phyloP scores from a whole-genome alignment of 1,139 yeast genomes.

The Trichomonascaceae sp. region DNA sequence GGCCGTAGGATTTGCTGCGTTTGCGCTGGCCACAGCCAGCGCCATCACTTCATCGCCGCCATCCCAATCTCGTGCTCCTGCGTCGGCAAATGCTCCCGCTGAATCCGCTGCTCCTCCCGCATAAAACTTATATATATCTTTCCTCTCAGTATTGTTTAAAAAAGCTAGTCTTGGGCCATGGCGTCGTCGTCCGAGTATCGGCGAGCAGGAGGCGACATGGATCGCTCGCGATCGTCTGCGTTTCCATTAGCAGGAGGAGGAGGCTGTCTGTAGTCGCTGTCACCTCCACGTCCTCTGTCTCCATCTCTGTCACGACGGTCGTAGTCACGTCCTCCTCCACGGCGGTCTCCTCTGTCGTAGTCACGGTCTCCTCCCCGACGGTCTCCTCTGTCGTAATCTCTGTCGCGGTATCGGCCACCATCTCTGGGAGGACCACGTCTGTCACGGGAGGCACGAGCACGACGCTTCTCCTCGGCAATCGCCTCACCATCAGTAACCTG shows the following conservation, averaged over 20 bases:
- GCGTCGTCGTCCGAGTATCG: no score
- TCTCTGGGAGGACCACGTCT: constrained; percentile 13
- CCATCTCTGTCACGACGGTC: constrained; percentile 9
- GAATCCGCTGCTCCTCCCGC: no score
- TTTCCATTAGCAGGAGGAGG: background rate
- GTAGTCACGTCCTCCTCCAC: constrained; percentile 8
- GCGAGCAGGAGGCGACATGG: background rate
- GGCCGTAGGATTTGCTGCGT: constrained; percentile 29
- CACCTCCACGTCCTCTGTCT: constrained; percentile 4
- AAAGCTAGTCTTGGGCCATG: no score
- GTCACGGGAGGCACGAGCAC: constrained; percentile 4
- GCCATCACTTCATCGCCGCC: no score
- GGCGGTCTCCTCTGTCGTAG: constrained; percentile 5
- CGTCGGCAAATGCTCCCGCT: no score
- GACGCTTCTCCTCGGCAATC: constrained; percentile 8
- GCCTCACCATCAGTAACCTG: constrained; percentile 20
- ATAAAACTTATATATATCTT: no score
- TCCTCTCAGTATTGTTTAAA: no score
- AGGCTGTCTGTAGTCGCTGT: constrained; percentile 1
- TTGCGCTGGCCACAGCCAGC: constrained; percentile 15
- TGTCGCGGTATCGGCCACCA: constrained; percentile 12
- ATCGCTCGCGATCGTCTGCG: no score
- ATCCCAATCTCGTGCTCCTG: no score
- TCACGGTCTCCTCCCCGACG: constrained; percentile 7
- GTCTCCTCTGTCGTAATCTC: constrained; percentile 11